Base-by-base conservation (phyloP, 2,329 filamentous ascomycete species). In the Cladosporium oxysporum region DNA sequence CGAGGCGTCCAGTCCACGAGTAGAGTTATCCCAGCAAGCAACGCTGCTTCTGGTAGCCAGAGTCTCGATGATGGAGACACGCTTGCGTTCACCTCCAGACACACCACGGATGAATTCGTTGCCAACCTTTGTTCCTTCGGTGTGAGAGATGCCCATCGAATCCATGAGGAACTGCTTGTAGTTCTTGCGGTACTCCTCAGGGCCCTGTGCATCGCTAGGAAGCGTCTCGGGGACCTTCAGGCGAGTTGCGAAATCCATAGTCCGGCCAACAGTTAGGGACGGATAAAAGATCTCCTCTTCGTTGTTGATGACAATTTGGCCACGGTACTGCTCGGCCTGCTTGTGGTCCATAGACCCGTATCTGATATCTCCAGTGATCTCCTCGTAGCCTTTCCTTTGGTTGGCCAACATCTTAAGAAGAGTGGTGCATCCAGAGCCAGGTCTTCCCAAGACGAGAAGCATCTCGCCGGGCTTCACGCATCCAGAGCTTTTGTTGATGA, bases 91-190 rank as follows among this genome's bases (percentile, higher is more conserved):
- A 8, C 82, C 82, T 53, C 81, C 82, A 53, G 77, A 80, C 0
- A 96, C 84, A 76, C 92, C 93, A 60, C 91, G 88, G 23, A 95
- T 85, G 69, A 94, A 92, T 1, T 87, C 86, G 69, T 94, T 90
- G 10, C 93, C 93, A 26, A 97, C 92, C 33, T 93, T 87, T 0
- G 93, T 97, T 75, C 92, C 86, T 52, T 87, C 84, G 0, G 92
- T 96, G 76, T 96, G 92, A 76, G 93, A 90, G 65, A 96, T 96
- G 75, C 93, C 78, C 80, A 88, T 83, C 0, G 84, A 83, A 64
- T 83, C 76, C 1, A 90, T 79, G 1, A 90, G 72, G 66, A 89
- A 88, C 16, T 86, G 79, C 31, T 82, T 82, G 1, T 77, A 80
- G 60, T 83, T 78, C 1, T 75, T 68, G 5, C 82, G 83, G 50